Evolutionary conservation across 2,329 filamentous ascomycete genomes (phyloP), one percentile per base, ranked within the genome.

Genomic region (Lachnellula subtilissima): DNA sequence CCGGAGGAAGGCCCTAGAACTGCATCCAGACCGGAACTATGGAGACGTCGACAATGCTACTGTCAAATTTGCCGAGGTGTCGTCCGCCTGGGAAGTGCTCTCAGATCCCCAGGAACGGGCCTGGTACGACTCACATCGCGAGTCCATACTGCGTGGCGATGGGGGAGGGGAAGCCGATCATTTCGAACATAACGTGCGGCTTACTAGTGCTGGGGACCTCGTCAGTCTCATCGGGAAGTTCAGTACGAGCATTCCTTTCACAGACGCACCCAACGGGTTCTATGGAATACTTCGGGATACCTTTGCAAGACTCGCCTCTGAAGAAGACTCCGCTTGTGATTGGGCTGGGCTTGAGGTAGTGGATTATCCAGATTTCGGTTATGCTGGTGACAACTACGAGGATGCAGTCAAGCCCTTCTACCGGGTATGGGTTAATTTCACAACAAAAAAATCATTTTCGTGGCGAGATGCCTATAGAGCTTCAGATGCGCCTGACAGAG

Each of bases 91-190:
- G 71, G 91, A 97, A 71, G 84, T 99, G n/a, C 82, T 99, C 1
- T 96, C 92, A 1, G 94, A 99, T 71, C 86, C 91, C 11, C 93
- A 99, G 70, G 94, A 99, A 72, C 85, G 94, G 64, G 88, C 92
- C 35, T 99, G 94, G 94, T 99, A 99, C 75, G 93, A 99, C 73
- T 91, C 91, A 2, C 94, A 99, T 70, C 87, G 91, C 58, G 86
- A 91, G 64, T 85, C 88, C 50, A 95, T 97, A 59, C 75, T 97
- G 60, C 81, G 82, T 32, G 76, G 76, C 35, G 75, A 72, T 25
- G 72, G 72, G 46, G 67, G 64, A 9, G 66, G 67, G 9, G 62
- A 70, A 35, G 71, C 72, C 48, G 78, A 77, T 37, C 77, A 82
- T 53, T 84, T 83, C 63, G 84, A 87, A 46, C 75, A 86, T 63